Evolutionary conservation across 805 yeast genomes (phyloP).

Genomic region (Candida pseudofarinosa): DNA sequence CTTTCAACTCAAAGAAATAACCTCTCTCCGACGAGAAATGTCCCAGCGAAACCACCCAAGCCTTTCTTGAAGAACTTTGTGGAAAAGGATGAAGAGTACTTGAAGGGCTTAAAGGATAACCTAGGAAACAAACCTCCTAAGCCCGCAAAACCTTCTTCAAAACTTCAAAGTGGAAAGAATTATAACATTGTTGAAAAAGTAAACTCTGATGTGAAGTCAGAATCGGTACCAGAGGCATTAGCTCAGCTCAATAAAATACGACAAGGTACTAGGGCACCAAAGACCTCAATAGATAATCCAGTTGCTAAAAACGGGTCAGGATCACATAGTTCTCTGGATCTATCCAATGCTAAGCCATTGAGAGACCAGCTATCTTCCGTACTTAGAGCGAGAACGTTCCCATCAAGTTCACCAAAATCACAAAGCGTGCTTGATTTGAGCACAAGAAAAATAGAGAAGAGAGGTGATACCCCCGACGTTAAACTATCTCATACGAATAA

Average conservation of each 20-base stretch:
- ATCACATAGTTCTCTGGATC: not conserved
- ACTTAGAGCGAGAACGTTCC: not conserved
- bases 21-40: not conserved
- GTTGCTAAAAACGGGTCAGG: not conserved
- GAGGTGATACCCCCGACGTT: not conserved
- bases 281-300: not conserved
- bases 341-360: not conserved
- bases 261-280: not conserved
- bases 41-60: constrained; percentile 17
- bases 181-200: not conserved
- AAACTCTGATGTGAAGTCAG: not conserved
- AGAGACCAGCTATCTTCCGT: not conserved
- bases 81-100: constrained; percentile 13
- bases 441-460: not conserved
- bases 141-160: not conserved
- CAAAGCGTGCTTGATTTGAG: not conserved
- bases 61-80: constrained; percentile 11
- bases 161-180: not conserved
- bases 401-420: not conserved
- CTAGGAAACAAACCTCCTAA: not conserved
- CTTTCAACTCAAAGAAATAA: not conserved
- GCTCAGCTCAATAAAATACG: not conserved
- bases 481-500: constrained; percentile 27
- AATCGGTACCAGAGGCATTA: not conserved
- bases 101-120: constrained; percentile 11